These are phyloP conservation scores for Vitis amurensis DNA, from an alignment of 164 flowering plant genomes.

Conservation along the genomic window DNA sequence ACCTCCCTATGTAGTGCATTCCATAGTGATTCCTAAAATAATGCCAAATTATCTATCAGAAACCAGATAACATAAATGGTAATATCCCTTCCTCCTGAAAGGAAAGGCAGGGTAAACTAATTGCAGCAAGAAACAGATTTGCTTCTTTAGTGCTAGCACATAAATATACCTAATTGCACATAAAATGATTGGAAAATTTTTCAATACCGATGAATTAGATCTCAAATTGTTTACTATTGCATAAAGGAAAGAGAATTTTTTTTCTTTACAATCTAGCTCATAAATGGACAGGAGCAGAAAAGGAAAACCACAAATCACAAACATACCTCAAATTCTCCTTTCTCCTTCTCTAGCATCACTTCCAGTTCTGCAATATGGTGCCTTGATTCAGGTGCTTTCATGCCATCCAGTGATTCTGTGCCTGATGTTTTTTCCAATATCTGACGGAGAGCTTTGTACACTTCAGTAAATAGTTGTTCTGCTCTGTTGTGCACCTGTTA, in stretches of 20 bases:
- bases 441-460: too few species aligned
- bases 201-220: too few species aligned
- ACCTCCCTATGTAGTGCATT: slow-evolving; percentile 37
- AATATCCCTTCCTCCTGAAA: background rate
- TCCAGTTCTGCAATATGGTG: slow-evolving; percentile 49
- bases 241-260: too few species aligned
- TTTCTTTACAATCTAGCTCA: too few species aligned
- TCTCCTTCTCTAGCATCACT: slow-evolving; percentile 52
- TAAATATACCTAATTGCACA: too few species aligned
- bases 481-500: slow-evolving; percentile 50
- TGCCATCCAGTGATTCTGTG: slow-evolving; percentile 22
- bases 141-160: background rate
- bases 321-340: slow-evolving; percentile 65
- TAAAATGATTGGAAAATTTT: too few species aligned
- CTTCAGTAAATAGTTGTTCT: slow-evolving; percentile 39
- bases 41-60: slow-evolving; percentile 1
- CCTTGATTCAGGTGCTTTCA: slow-evolving; percentile 39
- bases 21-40: slow-evolving; percentile 50
- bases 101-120: background rate
- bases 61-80: background rate
- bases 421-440: slow-evolving; percentile 3
- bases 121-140: background rate
- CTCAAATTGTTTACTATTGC: too few species aligned
- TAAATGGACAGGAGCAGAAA: background rate
- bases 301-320: background rate